These are phyloP conservation scores for Vanilla planifolia DNA, from an alignment of 106 monocot genomes.

Conservation along the genomic window DNA sequence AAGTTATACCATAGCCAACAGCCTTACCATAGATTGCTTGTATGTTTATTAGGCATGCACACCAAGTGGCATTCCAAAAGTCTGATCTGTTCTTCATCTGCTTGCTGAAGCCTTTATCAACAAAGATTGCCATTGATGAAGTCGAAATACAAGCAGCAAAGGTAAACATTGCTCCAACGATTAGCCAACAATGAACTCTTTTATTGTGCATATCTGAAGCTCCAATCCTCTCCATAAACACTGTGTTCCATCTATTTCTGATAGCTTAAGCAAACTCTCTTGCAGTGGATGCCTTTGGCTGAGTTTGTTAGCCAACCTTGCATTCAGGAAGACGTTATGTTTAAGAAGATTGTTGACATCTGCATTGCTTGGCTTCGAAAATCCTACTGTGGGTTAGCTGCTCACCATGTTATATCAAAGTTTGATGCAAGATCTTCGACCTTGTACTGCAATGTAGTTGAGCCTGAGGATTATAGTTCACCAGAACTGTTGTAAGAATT, in stretches of 20 bases:
- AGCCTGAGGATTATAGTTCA: slow-evolving; percentile 46
- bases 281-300: slow-evolving; percentile 84
- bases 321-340: slow-evolving; percentile 68
- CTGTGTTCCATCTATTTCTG: no score
- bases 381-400: slow-evolving; percentile 62
- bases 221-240: no score
- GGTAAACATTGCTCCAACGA: slow-evolving; percentile 34
- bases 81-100: slow-evolving; percentile 95
- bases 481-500: no score
- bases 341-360: slow-evolving; percentile 79
- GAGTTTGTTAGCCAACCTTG: slow-evolving; percentile 77
- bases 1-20: no score
- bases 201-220: no score
- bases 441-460: slow-evolving; percentile 62
- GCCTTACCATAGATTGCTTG: no score
- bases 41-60: slow-evolving; percentile 50
- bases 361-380: slow-evolving; percentile 69
- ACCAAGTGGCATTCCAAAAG: slow-evolving; percentile 76
- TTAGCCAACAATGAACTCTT: no score
- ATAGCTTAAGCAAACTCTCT: background rate
- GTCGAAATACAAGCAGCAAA: slow-evolving; percentile 82
- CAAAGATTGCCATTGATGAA: slow-evolving; percentile 62
- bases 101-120: slow-evolving; percentile 73
- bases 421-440: slow-evolving; percentile 75
- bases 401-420: slow-evolving; percentile 60